Percentiles rank a stretch among this genome's conserved stretches.
These are phyloP conservation scores for Taxawa tesnikishii DNA, from an alignment of 2,329 filamentous ascomycete species.

Conservation along the genomic window DNA sequence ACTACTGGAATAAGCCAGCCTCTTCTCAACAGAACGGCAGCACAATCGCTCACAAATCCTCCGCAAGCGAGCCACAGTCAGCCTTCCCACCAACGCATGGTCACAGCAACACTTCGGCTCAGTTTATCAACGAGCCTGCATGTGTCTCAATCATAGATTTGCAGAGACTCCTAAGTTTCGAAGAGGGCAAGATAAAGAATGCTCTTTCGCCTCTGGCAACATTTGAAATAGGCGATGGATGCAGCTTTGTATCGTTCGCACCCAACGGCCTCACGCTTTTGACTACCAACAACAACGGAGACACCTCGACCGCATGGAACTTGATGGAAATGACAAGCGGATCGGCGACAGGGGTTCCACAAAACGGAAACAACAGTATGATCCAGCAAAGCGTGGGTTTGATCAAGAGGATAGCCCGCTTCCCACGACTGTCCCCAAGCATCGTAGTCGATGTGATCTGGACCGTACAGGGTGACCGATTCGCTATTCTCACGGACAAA, in stretches of 20 bases:
- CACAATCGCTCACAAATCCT: constrained; percentile 14
- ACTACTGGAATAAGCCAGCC: constrained; percentile 52
- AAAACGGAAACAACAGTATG: constrained; percentile 1
- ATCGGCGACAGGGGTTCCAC: constrained; percentile 11
- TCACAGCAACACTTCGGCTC: constrained; percentile 40
- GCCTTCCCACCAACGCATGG: constrained; percentile 66
- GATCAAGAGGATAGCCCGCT: constrained; percentile 77
- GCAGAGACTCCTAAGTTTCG: constrained; percentile 40
- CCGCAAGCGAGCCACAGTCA: constrained; percentile 1
- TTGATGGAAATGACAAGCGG: constrained; percentile 47
- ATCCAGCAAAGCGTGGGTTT: constrained; percentile 25
- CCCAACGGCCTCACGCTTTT: constrained; percentile 62
- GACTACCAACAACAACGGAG: constrained; percentile 72
- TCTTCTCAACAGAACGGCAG: constrained; percentile 1
- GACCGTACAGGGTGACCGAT: constrained; percentile 69
- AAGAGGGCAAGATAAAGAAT: constrained; percentile 37
- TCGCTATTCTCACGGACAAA: constrained; percentile 84
- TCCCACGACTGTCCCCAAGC: constrained; percentile 82
- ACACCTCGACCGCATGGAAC: constrained; percentile 73
- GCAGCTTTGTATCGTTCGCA: constrained; percentile 69
- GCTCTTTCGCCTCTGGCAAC: constrained; percentile 52
- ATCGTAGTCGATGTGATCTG: constrained; percentile 84
- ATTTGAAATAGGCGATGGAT: constrained; percentile 60
- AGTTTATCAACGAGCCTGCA: constrained; percentile 50
- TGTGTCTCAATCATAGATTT: constrained; percentile 66